Evolutionary conservation across 2,329 filamentous ascomycete species (phyloP), one percentile per base, ranked within the genome.

Genomic region (Fusarium goolgardi): DNA sequence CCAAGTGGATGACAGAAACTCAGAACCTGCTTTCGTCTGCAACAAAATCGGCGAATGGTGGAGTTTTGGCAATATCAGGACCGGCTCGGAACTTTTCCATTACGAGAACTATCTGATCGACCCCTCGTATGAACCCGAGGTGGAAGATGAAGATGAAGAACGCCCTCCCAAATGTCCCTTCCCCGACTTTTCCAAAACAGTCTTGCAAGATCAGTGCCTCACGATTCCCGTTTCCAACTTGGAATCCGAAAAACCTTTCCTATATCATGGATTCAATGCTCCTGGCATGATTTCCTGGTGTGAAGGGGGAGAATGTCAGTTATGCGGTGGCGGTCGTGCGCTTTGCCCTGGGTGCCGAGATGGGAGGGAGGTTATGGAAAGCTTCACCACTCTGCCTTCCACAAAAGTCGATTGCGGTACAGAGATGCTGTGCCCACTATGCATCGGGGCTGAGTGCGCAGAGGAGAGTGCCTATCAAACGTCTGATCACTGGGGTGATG

Each of bases 41-140:
- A 35, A 49, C 3, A 6, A 6, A 1, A 21, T 62, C 15, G 3
- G 32, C 8, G 5, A 20, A 1, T 37, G 44, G 45, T 2, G 7
- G 21, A 1, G 6, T 2, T 35, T 23, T 20, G 11, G 18, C 6
- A 0, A 29, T 3, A 27, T 56, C 18, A 15, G 1, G 11, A 16
- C 2, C 10, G 3, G 3, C 11, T 6, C 2, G 0, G 7, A 32
- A 12, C 6, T 32, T 0, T 1, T 10, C 2, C 5, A 13, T 20
- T 55, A 32, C 18, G 10, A 40, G 2, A 5, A 16, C 7, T 40
- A 20, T 2, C 49, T 58, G 13, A 8, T 11, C 3, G 6, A 16
- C 3, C 39, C 55, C 15, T 31, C 15, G 0, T 31, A 20, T 4
- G 2, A 21, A 6, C 11, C 31, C 9, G 15, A 43, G 3, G 13